These are phyloP conservation scores for Coniochaeta pulveracea DNA, from an alignment of 2,329 filamentous ascomycete genomes.

Conservation along the genomic window DNA sequence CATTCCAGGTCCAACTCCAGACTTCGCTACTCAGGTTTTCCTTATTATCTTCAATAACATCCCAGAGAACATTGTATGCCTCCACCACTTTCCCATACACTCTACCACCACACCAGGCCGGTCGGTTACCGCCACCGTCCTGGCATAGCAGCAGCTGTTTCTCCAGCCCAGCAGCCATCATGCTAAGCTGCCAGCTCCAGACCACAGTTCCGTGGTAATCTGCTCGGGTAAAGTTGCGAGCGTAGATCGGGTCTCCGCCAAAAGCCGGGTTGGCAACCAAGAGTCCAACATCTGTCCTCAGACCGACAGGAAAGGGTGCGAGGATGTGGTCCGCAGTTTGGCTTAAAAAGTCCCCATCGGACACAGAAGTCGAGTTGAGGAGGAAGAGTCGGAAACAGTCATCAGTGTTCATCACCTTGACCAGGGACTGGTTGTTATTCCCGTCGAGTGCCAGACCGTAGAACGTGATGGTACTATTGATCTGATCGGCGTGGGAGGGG, in stretches of 20 bases:
- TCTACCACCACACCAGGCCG: not conserved
- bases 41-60: constrained; percentile 44
- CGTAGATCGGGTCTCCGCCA: constrained; percentile 32
- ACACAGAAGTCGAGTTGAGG: constrained; percentile 45
- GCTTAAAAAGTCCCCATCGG: constrained; percentile 43
- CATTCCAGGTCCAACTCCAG: constrained; percentile 51
- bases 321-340: constrained; percentile 46
- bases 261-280: constrained; percentile 52
- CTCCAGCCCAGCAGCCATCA: constrained; percentile 51
- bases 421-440: constrained; percentile 31
- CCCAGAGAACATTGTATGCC: constrained; percentile 51
- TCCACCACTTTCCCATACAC: constrained; percentile 30
- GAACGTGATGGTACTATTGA: constrained; percentile 31
- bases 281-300: constrained; percentile 43
- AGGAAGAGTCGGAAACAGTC: constrained; percentile 53
- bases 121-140: not conserved
- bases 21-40: constrained; percentile 43
- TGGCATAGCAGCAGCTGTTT: constrained; percentile 43
- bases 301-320: constrained; percentile 44
- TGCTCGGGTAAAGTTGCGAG: constrained; percentile 39
- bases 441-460: constrained; percentile 47
- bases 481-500: constrained; percentile 26
- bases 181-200: constrained; percentile 53
- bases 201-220: constrained; percentile 55
- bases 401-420: constrained; percentile 52